These are phyloP conservation scores for Saccharomycopsis guyanensis DNA, from an alignment of 805 yeast species.

Conservation along the genomic window DNA sequence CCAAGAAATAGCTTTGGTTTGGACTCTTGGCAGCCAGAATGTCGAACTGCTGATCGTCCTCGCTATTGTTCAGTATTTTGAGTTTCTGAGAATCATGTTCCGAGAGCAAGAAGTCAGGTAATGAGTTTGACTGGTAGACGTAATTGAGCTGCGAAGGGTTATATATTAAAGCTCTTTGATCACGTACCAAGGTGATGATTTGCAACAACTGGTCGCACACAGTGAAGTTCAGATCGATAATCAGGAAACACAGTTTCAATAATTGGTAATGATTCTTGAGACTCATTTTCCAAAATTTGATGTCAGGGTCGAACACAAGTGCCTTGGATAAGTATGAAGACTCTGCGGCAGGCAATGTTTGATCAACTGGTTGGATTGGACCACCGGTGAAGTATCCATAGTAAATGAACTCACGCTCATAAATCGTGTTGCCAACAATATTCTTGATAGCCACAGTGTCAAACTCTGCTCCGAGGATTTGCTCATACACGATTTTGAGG, in stretches of 20 bases:
- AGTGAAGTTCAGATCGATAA: background rate
- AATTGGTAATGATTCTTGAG: constrained; percentile 6
- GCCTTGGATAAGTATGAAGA: background rate
- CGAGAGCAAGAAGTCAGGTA: background rate
- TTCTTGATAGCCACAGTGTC: background rate
- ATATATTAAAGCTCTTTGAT: constrained; percentile 11
- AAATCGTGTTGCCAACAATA: constrained; percentile 17
- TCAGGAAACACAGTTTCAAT: background rate
- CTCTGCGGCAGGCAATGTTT: background rate
- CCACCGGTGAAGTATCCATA: constrained; percentile 5
- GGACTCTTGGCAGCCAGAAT: constrained; percentile 2
- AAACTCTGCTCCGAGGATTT: constrained; percentile 6
- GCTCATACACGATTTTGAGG: constrained; percentile 9
- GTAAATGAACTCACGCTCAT: constrained; percentile 19
- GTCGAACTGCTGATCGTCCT: constrained; percentile 12
- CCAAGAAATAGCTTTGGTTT: constrained; percentile 13
- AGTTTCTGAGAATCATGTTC: background rate
- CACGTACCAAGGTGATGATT: background rate
- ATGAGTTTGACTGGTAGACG: background rate
- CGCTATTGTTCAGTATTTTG: background rate
- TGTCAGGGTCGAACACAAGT: background rate
- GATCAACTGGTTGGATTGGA: background rate
- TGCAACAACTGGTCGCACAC: background rate
- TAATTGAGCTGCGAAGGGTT: constrained; percentile 8
- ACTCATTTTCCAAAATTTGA: constrained; percentile 14